Base-by-base conservation (phyloP, 768 basidiomycete species). In the Lyophyllum shimeji region DNA sequence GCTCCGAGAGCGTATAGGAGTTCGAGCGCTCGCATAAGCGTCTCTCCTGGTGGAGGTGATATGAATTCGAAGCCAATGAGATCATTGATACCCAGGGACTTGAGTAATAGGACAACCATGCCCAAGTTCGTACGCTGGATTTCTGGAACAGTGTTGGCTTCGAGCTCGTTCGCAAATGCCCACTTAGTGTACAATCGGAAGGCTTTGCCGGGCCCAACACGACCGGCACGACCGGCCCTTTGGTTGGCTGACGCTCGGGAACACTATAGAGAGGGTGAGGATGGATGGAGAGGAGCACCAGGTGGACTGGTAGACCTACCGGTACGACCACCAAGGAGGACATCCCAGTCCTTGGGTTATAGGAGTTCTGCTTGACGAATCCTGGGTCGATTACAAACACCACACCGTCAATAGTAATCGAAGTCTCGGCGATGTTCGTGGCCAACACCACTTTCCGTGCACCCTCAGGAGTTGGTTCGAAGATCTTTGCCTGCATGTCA, bases 321-420 rank as follows among this genome's bases (percentile, higher is more conserved):
- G 97, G 97, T 50, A 98, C 95, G 31, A 99, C 94, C 13, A 94
- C 85, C 13, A 99, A 78, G 0, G 95, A 96, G 9, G 93, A 95
- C 97, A 99, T 99, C 13, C 97, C 96, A 43, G 97, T 97, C 65
- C 95, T 82, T 1, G 97, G 97, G 71, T 99, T 99, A 69, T 97
- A 99, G 39, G 94, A 90, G 70, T 99, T 98, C 69, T 99, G 97
- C 77, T 99, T 99, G 63, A 98, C 96, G 65, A 98, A 98, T 12
- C 97, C 97, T 2, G 97, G 97, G 69, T 99, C 97, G 61, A 99
- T 98, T 39, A 99, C 97, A 69, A 97, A 99, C 1, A 98, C 96
- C 6, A 99, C 97, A 25, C 97, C 97, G 52, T 98, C 97, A 62
- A 99, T 99, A 7, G 97, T 99, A 69, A 99, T 99, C 6, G 93